Evolutionary conservation across 805 yeast species (phyloP).

Genomic region (Teunomyces stri): DNA sequence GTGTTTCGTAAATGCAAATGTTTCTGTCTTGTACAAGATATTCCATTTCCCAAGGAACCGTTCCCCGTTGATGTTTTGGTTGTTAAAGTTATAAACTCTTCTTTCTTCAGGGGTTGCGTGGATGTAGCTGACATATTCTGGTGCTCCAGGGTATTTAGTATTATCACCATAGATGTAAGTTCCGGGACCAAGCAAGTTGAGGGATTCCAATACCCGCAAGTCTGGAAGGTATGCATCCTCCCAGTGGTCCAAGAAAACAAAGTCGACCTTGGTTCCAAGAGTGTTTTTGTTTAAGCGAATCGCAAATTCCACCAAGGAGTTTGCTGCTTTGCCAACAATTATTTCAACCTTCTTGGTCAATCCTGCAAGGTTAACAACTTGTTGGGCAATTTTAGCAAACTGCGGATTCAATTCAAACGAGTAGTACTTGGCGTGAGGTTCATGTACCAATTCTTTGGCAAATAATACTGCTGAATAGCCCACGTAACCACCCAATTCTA

Average conservation of each 20-base stretch:
- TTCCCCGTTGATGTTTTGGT: constrained; percentile 25
- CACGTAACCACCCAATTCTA: constrained; percentile 34
- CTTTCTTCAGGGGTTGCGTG: constrained; percentile 36
- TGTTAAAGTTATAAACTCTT: constrained; percentile 23
- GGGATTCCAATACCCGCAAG: constrained; percentile 38
- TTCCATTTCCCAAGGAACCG: constrained; percentile 40
- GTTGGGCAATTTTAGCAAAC: constrained; percentile 28
- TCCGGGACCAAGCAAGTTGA: constrained; percentile 38
- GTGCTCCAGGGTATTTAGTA: constrained; percentile 33
- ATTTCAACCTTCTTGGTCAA: constrained; percentile 27
- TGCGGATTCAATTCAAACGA: constrained; percentile 31
- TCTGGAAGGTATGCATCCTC: constrained; percentile 40
- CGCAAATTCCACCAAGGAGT: constrained; percentile 25
- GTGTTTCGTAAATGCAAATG: constrained; percentile 11
- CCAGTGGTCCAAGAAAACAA: constrained; percentile 42
- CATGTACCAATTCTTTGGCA: constrained; percentile 22
- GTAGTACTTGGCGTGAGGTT: constrained; percentile 27
- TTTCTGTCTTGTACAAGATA: constrained; percentile 34
- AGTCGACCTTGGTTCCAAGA: constrained; percentile 25
- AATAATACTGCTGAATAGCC: constrained; percentile 40
- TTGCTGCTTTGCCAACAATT: constrained; percentile 31
- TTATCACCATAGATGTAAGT: constrained; percentile 41
- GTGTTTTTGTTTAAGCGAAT: constrained; percentile 11
- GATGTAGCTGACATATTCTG: constrained; percentile 40
- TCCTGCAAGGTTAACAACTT: constrained; percentile 33